phyloP scores from a whole-genome alignment of 257 asterid species.

The Rauvolfia tetraphylla region DNA sequence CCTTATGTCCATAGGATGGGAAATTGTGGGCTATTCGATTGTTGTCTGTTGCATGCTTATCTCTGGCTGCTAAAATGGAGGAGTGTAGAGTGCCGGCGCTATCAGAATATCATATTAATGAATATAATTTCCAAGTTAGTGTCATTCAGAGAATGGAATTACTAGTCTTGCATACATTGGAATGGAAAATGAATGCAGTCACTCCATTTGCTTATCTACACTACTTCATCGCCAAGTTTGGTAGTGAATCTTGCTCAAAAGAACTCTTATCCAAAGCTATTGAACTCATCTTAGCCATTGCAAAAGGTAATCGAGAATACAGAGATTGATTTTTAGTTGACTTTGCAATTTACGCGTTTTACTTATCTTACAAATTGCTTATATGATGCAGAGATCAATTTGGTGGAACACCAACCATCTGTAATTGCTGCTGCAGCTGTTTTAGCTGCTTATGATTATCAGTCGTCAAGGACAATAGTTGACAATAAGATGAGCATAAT shows the following conservation, averaged over 20 bases:
- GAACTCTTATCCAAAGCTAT: slow-evolving; percentile 29
- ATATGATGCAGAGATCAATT: slow-evolving; percentile 34
- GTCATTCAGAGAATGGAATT: slow-evolving; percentile 45
- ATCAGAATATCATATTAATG: slow-evolving; percentile 35
- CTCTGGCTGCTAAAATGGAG: slow-evolving; percentile 65
- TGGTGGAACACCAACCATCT: slow-evolving; percentile 38
- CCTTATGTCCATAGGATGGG: slow-evolving; percentile 31
- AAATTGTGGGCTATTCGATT: slow-evolving; percentile 45
- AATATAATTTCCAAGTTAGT: slow-evolving; percentile 33
- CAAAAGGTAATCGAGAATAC: slow-evolving; percentile 30
- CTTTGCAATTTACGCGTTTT: background rate
- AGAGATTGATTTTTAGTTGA: background rate
- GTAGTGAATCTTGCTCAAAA: slow-evolving; percentile 21
- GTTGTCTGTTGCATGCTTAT: slow-evolving; percentile 50
- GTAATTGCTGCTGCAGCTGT: slow-evolving; percentile 51
- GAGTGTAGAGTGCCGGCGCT: slow-evolving; percentile 38
- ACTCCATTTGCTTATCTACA: slow-evolving; percentile 47
- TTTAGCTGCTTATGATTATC: slow-evolving; percentile 40
- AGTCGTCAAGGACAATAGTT: slow-evolving; percentile 24
- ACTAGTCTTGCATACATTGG: slow-evolving; percentile 38
- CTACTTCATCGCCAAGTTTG: slow-evolving; percentile 38
- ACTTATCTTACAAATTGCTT: background rate
- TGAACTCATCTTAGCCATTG: slow-evolving; percentile 28
- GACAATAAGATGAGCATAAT: slow-evolving; percentile 34
- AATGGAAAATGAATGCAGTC: slow-evolving; percentile 41